Conservation (phyloP, 2,329 filamentous ascomycete species). For the Achaetomium macrosporum region DNA sequence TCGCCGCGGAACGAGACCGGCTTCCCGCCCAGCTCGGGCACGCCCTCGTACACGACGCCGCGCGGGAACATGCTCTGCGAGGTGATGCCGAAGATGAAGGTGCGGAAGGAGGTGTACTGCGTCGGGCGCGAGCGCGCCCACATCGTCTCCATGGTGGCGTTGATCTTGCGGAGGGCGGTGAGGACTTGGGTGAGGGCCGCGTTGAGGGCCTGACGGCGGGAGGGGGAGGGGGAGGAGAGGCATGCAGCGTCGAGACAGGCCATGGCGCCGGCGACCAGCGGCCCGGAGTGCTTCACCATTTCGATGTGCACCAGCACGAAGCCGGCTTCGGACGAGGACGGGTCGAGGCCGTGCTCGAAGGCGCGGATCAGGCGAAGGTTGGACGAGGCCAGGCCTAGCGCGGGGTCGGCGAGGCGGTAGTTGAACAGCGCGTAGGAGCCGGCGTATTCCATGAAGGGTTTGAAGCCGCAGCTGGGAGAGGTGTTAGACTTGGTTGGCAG, state of each 20-base stretch:
- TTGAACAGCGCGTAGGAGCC: constrained; percentile 65
- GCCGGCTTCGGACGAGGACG: constrained; percentile 81
- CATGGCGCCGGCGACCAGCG: constrained; percentile 67
- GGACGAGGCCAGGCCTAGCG: constrained; percentile 51
- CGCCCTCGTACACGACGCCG: constrained; percentile 83
- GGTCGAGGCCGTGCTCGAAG: constrained; percentile 85
- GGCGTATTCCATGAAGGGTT: constrained; percentile 44
- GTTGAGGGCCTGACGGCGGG: constrained; percentile 55
- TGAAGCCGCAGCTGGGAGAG: constrained; percentile 5
- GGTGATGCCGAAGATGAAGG: constrained; percentile 96
- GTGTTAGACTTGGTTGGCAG: not conserved
- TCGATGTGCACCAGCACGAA: constrained; percentile 95
- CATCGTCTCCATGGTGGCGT: constrained; percentile 82
- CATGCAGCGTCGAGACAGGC: constrained; percentile 52
- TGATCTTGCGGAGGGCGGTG: constrained; percentile 61
- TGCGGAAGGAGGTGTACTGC: constrained; percentile 84
- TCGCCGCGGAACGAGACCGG: constrained; percentile 84
- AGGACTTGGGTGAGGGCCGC: constrained; percentile 57
- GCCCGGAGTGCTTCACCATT: constrained; percentile 84
- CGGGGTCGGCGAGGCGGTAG: constrained; percentile 55
- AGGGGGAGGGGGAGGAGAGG: constrained; percentile 28
- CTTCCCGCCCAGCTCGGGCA: constrained; percentile 49
- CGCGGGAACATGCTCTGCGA: constrained; percentile 90
- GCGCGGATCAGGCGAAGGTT: constrained; percentile 81
- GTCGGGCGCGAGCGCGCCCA: constrained; percentile 81